Percentiles rank a stretch among this genome's conserved stretches.
These are phyloP conservation scores for Collariella sp. DNA, from an alignment of 495 filamentous ascomycete species.

Conservation along the genomic window DNA sequence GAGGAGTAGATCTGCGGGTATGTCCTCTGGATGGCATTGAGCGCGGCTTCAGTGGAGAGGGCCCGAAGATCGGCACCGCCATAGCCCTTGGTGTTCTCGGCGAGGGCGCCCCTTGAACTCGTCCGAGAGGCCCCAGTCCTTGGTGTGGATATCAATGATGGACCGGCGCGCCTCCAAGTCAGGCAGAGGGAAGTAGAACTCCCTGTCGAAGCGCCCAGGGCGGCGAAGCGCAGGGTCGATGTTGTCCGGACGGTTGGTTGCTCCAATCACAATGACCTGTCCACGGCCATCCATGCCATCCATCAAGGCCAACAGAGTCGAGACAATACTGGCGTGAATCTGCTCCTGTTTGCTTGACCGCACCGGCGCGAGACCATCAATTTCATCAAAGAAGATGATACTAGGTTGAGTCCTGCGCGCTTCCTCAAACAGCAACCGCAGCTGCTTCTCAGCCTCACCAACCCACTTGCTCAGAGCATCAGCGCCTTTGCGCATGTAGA, in stretches of 20 bases:
- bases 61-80: constrained; percentile 91
- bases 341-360: constrained; percentile 96
- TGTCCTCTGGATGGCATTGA: constrained; percentile 93
- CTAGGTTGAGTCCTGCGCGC: constrained; percentile 90
- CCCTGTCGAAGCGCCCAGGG: constrained; percentile 90
- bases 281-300: constrained; percentile 98
- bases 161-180: constrained; percentile 65
- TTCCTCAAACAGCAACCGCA: constrained; percentile 90
- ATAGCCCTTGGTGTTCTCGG: constrained; percentile 87
- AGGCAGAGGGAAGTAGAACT: constrained; percentile 95
- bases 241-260: constrained; percentile 94
- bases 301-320: constrained; percentile 90
- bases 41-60: constrained; percentile 90
- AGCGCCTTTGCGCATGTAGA: constrained; percentile 98
- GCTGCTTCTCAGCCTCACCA: constrained; percentile 90
- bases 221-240: constrained; percentile 91
- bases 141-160: constrained; percentile 93
- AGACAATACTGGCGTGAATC: constrained; percentile 96
- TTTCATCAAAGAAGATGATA: constrained; percentile 99
- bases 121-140: constrained; percentile 75
- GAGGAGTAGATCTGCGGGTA: constrained; percentile 96
- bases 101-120: constrained; percentile 75
- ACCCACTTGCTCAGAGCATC: constrained; percentile 98
- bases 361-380: constrained; percentile 91
- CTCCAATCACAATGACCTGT: constrained; percentile 96